Evolutionary conservation across 176 grass and related monocot genomes (phyloP).

Genomic region (Thalia dealbata): DNA sequence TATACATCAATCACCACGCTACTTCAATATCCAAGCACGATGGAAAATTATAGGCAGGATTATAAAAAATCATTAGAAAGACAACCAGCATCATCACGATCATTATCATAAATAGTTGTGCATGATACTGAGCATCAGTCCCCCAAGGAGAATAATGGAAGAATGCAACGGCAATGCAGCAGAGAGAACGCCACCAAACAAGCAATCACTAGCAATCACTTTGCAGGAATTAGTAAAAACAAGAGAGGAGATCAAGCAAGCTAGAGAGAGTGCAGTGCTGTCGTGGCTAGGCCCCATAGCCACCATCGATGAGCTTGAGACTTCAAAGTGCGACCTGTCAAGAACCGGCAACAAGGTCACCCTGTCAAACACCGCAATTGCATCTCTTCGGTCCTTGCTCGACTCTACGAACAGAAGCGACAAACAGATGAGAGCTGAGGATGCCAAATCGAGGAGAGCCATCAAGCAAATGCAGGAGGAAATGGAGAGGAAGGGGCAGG

Average conservation of each 20-base stretch:
- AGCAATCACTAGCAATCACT: not conserved
- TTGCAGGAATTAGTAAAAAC: constrained; percentile 10
- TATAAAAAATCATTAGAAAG: not conserved
- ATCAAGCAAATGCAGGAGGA: constrained; percentile 21
- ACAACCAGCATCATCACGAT: not conserved
- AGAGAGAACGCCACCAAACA: not conserved
- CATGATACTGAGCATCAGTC: not conserved
- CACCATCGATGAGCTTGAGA: constrained; percentile 29
- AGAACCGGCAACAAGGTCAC: constrained; percentile 27
- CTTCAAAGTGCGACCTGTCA: constrained; percentile 22
- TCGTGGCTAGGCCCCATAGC: constrained; percentile 26
- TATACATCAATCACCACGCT: constrained; percentile 4
- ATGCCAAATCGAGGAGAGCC: constrained; percentile 6
- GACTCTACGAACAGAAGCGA: constrained; percentile 23
- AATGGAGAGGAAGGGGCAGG: not conserved
- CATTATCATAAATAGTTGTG: not conserved
- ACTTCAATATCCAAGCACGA: not conserved
- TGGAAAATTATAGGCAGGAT: not conserved
- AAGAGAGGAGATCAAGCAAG: constrained; percentile 27
- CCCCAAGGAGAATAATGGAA: not conserved
- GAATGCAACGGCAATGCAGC: not conserved
- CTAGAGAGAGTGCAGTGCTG: constrained; percentile 18
- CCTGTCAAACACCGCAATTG: constrained; percentile 18
- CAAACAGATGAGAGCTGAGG: constrained; percentile 20
- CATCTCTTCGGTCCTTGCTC: constrained; percentile 22